phyloP scores from a whole-genome alignment of 495 filamentous ascomycete species.

The Jackrogersella minutella region DNA sequence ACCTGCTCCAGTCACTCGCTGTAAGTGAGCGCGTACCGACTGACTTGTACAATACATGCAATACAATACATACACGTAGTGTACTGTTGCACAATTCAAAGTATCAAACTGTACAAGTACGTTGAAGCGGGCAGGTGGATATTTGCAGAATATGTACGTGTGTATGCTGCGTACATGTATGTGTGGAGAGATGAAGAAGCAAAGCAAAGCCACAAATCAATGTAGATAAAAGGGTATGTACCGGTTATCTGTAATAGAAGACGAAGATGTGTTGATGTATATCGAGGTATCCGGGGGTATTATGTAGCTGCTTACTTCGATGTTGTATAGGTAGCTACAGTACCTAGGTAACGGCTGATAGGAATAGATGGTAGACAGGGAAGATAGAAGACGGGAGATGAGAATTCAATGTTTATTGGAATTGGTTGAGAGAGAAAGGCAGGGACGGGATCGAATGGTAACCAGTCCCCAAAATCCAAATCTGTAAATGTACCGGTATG shows the following conservation, averaged over 20 bases:
- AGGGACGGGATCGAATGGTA: no score
- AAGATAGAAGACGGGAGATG: conserved; percentile 14
- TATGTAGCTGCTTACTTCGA: neutral
- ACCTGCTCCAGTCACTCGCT: conserved; percentile 9
- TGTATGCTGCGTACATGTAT: neutral
- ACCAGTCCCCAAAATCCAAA: no score
- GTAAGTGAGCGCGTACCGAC: conserved; percentile 1
- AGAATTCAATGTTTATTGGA: conserved; percentile 12
- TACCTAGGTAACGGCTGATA: conserved; percentile 20
- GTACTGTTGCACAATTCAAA: conserved; percentile 26
- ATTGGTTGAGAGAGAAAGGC: no score
- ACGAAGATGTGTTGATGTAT: conserved; percentile 1
- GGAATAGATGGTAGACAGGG: conserved; percentile 9
- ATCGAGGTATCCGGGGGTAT: no score
- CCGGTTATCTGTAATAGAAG: neutral
- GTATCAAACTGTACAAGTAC: conserved; percentile 4
- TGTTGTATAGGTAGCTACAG: conserved; percentile 2
- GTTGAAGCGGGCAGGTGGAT: conserved; percentile 26
- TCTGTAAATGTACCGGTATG: no score
- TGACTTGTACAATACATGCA: conserved; percentile 23
- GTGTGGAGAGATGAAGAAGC: neutral
- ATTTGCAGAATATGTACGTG: conserved; percentile 14
- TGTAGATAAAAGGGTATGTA: neutral
- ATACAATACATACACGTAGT: conserved; percentile 35
- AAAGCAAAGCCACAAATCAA: conserved; percentile 26